Conservation (phyloP, 2,329 filamentous ascomycete species). For the Beauveria caledonica region DNA sequence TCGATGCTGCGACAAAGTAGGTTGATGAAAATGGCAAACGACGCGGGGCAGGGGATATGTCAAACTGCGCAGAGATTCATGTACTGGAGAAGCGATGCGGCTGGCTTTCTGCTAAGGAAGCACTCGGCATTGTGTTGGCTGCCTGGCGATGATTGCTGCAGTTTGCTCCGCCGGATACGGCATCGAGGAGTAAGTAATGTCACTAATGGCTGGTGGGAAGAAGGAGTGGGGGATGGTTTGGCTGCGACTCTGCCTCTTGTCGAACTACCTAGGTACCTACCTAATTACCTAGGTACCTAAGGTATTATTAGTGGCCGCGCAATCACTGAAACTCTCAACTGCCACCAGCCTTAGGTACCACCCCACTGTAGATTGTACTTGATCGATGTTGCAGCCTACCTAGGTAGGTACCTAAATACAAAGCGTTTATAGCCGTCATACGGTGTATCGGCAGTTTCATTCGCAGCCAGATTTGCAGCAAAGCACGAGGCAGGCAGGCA, state of each 20-base stretch:
- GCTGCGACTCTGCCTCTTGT: background rate
- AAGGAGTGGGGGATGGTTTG: background rate
- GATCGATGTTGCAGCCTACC: background rate
- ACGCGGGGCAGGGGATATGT: too few species aligned
- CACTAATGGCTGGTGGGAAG: background rate
- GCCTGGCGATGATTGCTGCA: background rate
- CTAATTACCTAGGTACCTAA: too few species aligned
- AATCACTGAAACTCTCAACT: background rate
- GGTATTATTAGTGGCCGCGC: background rate
- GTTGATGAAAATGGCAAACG: background rate
- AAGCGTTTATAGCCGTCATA: too few species aligned
- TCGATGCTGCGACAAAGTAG: background rate
- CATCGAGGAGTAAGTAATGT: background rate
- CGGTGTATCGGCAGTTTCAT: background rate
- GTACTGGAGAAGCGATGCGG: background rate
- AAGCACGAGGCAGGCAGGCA: background rate
- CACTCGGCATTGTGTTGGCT: constrained; percentile 1
- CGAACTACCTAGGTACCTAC: too few species aligned
- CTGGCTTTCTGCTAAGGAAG: background rate
- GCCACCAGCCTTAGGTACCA: background rate
- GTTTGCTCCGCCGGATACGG: constrained; percentile 5
- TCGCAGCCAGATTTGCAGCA: too few species aligned
- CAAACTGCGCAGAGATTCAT: background rate
- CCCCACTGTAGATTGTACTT: background rate
- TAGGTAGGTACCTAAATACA: too few species aligned